Conservation (phyloP, 2,329 filamentous ascomycete genomes). For the Penicillium sp. region DNA sequence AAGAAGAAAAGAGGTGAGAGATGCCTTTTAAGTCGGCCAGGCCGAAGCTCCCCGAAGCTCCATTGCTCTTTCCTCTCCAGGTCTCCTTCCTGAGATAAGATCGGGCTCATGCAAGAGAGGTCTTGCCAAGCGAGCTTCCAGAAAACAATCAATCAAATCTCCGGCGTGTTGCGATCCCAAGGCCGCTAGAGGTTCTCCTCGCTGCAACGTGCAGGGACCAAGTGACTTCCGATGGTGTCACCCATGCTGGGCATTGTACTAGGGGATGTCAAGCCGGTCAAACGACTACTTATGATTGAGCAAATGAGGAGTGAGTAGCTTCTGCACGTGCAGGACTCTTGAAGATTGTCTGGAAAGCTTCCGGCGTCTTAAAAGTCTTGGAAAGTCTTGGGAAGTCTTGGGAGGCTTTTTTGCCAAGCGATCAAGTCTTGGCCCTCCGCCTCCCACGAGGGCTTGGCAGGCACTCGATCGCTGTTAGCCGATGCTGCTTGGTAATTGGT, state of each 20-base stretch:
- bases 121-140: not conserved
- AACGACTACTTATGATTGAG: too few species aligned
- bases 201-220: constrained; percentile 2
- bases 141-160: constrained; percentile 8
- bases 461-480: not conserved
- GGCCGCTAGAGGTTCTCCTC: not conserved
- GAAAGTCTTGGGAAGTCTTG: not conserved
- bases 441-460: constrained; percentile 3
- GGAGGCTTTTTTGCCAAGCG: constrained; percentile 7
- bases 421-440: constrained; percentile 7
- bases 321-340: constrained; percentile 18
- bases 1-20: not conserved
- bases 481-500: not conserved
- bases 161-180: not conserved
- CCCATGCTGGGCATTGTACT: constrained; percentile 1
- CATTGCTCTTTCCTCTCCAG: too few species aligned
- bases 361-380: constrained; percentile 11
- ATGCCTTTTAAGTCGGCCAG: not conserved
- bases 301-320: constrained; percentile 9
- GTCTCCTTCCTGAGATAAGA: not conserved
- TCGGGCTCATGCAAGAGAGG: too few species aligned
- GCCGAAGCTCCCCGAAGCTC: not conserved
- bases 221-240: not conserved
- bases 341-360: constrained; percentile 14
- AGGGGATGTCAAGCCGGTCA: not conserved